Percentiles rank a stretch among this genome's conserved stretches.
Conservation (phyloP, 768 basidiomycete species). For the Naematelia encephala region DNA sequence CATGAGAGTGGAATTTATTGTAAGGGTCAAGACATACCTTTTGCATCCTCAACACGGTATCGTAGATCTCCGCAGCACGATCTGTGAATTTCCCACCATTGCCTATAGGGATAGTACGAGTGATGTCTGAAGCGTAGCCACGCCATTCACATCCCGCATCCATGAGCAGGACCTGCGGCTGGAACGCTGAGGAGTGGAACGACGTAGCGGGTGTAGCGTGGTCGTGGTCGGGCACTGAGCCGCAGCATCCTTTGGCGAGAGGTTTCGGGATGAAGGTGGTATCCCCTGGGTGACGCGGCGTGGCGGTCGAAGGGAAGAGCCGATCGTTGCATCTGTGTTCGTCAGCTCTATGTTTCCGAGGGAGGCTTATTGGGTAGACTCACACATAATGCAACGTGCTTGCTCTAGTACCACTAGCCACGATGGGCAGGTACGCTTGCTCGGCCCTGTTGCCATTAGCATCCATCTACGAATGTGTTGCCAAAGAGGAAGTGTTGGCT, state of each 20-base stretch:
- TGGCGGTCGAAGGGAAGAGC: conserved; percentile 39
- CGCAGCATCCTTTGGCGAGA: conserved; percentile 44
- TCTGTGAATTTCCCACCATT: conserved; percentile 85
- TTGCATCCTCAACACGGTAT: conserved; percentile 88
- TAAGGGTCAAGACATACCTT: conserved; percentile 58
- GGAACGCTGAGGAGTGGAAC: conserved; percentile 57
- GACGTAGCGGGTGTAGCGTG: conserved; percentile 31
- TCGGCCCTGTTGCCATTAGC: conserved; percentile 59
- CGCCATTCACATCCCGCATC: conserved; percentile 94
- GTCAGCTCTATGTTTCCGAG: conserved; percentile 1
- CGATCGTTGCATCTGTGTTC: conserved; percentile 76
- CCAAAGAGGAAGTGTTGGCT: no score
- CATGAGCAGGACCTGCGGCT: conserved; percentile 68
- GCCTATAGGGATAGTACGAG: conserved; percentile 61
- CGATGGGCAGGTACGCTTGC: conserved; percentile 90
- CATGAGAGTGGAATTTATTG: neutral
- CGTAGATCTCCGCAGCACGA: conserved; percentile 77
- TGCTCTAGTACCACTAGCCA: conserved; percentile 79
- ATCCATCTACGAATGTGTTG: neutral
- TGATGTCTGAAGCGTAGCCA: conserved; percentile 63
- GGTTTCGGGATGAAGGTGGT: conserved; percentile 29
- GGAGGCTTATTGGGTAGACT: conserved; percentile 8
- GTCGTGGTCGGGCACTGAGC: conserved; percentile 30
- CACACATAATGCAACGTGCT: conserved; percentile 79
- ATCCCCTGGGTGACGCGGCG: conserved; percentile 28